Base-by-base conservation (phyloP, 2,329 filamentous ascomycete genomes). In the Diaporthe sp. region DNA sequence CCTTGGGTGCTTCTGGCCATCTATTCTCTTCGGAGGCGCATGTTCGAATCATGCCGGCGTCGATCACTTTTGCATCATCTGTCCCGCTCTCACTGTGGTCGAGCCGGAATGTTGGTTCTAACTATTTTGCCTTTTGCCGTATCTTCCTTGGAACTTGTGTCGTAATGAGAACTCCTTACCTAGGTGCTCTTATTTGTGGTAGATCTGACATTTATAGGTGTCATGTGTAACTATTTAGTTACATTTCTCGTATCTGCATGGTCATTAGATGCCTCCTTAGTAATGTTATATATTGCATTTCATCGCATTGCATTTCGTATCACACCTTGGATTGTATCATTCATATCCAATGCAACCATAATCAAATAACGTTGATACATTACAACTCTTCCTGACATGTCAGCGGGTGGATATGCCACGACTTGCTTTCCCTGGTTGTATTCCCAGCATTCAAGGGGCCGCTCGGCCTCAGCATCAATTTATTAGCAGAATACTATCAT, bases 1-100 rank as follows among this genome's bases (percentile, higher is more conserved):
- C 44, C 35, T 10, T 3, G 6, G 27, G 63, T 37, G 35, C 30
- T 66, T 66, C 63, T 66, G 30, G 63, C 22, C 32, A 66, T 66
- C 63, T 66, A 66, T 66, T 66, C 63, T 66, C 63, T 51, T 66
- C 63, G 63, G 63, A 66, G 63, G 63, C 63, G 63, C 63, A 66
- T 66, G 63, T 66, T 66, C 63, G 63, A 66, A 66, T 66, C 63
- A 66, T 66, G 63, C 63, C 63, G 63, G 63, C 63, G 63, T 66
- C 63, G 63, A 27, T 19, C 8, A 22, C 25, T 50, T 66, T 66
- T 66, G 42, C 27, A 50, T 50, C n/a, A 15, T 19, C n/a, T n/a
- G 0, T 10, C 9, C 35, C 22, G 22, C 15, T 13, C 32, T 17
- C 22, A 37, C 5, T 35, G 30, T 58, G 1, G 5, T 37, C 12